Percentiles rank a stretch among this genome's conserved stretches.
Evolutionary conservation across 768 basidiomycete genomes (phyloP).

Genomic region (Termitomyces sp.): DNA sequence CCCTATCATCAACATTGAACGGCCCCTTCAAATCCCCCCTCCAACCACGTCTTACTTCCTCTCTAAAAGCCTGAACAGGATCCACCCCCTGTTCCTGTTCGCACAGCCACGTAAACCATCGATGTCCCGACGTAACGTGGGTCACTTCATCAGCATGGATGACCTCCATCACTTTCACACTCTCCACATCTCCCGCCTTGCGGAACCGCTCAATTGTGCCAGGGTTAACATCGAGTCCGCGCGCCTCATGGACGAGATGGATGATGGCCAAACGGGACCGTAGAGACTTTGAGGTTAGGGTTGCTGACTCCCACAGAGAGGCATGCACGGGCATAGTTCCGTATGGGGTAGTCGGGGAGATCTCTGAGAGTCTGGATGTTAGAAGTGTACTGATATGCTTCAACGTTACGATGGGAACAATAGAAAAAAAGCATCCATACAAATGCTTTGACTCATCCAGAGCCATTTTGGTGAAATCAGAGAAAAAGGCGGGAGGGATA

Average conservation of each 20-base stretch:
- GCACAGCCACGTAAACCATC: slow-evolving; percentile 81
- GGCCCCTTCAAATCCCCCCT: slow-evolving; percentile 72
- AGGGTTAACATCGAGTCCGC: slow-evolving; percentile 82
- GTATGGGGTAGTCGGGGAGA: slow-evolving; percentile 64
- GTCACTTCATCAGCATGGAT: slow-evolving; percentile 81
- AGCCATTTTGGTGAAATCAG: slow-evolving; percentile 80
- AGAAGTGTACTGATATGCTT: slow-evolving; percentile 42
- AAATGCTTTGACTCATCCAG: slow-evolving; percentile 87
- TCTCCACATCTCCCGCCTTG: slow-evolving; percentile 60
- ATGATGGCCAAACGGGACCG: slow-evolving; percentile 76
- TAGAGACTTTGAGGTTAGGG: slow-evolving; percentile 59
- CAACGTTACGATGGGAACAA: background rate
- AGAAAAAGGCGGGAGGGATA: slow-evolving; percentile 71
- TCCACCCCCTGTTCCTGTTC: slow-evolving; percentile 42
- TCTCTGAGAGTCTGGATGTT: slow-evolving; percentile 51
- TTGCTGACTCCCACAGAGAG: slow-evolving; percentile 75
- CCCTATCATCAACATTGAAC: slow-evolving; percentile 73
- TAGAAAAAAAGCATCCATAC: slow-evolving; percentile 19
- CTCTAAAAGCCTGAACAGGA: slow-evolving; percentile 61
- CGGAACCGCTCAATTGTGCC: slow-evolving; percentile 70
- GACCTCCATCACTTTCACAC: slow-evolving; percentile 62
- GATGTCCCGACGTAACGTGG: slow-evolving; percentile 77
- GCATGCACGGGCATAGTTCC: slow-evolving; percentile 74
- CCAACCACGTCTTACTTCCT: slow-evolving; percentile 67
- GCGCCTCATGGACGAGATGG: slow-evolving; percentile 80